Conservation (phyloP, 1,139 yeast species). For the Torulaspora pretoriensis region DNA sequence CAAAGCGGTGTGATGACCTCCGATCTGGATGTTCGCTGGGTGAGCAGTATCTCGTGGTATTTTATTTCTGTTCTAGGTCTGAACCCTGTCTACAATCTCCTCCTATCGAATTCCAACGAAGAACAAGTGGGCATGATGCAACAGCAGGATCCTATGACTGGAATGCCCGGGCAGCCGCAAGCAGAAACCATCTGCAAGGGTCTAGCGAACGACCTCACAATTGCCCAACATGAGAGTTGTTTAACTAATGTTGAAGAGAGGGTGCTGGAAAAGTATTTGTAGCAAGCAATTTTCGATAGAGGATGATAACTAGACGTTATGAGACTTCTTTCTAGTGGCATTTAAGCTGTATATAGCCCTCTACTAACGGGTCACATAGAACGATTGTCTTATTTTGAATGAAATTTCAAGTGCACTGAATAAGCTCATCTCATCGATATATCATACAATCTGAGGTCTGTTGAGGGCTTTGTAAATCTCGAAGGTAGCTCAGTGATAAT, state of each 20-base stretch:
- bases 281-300: neutral
- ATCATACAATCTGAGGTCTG: neutral
- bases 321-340: too few relatives aligned
- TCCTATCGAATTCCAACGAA: slow-evolving; percentile 54
- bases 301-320: neutral
- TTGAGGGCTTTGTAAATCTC: neutral
- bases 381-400: neutral
- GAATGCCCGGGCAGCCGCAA: slow-evolving; percentile 57
- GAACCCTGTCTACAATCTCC: slow-evolving; percentile 69
- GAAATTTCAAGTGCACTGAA: neutral
- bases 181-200: slow-evolving; percentile 57
- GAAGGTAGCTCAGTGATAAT: neutral
- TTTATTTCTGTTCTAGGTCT: slow-evolving; percentile 85
- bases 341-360: neutral
- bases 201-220: slow-evolving; percentile 74
- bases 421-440: slow-evolving; percentile 3
- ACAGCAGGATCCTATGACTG: slow-evolving; percentile 39
- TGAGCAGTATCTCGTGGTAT: slow-evolving; percentile 97
- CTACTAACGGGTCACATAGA: slow-evolving; percentile 1
- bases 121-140: slow-evolving; percentile 41
- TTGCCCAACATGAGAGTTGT: slow-evolving; percentile 54
- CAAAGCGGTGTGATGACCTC: slow-evolving; percentile 84
- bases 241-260: slow-evolving; percentile 65
- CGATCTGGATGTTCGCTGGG: slow-evolving; percentile 87
- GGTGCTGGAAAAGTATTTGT: slow-evolving; percentile 41